Evolutionary conservation across 352 stramenopile genomes (phyloP).

Genomic region (Phytophthora europaea): DNA sequence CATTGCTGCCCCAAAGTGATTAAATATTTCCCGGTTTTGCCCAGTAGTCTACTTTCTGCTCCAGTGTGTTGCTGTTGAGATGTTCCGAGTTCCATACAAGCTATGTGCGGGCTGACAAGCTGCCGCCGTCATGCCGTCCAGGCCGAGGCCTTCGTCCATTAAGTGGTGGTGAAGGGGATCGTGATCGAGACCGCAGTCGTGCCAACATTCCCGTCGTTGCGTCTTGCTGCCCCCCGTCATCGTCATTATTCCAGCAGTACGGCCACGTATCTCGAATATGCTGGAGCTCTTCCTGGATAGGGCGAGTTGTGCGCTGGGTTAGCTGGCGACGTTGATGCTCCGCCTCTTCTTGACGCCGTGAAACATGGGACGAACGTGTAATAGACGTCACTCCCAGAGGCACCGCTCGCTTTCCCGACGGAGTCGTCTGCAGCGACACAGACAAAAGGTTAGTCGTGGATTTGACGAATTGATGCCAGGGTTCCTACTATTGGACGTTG

Average conservation of each 20-base stretch:
- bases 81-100: constrained; percentile 7
- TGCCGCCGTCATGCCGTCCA: constrained; percentile 11
- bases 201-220: constrained; percentile 2
- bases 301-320: constrained; percentile 14
- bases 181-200: constrained; percentile 8
- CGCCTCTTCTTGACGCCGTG: constrained; percentile 44
- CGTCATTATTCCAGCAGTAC: constrained; percentile 60
- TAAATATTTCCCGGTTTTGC: constrained; percentile 49
- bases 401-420: constrained; percentile 24
- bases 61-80: not conserved
- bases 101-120: constrained; percentile 32
- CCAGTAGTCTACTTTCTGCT: constrained; percentile 15
- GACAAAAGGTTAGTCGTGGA: not conserved
- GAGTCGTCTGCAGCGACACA: constrained; percentile 38
- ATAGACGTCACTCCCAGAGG: constrained; percentile 48
- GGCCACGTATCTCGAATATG: constrained; percentile 78
- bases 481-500: constrained; percentile 40
- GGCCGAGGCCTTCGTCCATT: constrained; percentile 11
- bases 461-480: not conserved
- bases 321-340: constrained; percentile 29
- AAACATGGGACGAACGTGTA: constrained; percentile 61
- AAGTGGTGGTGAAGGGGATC: constrained; percentile 14
- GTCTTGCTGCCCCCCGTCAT: constrained; percentile 21
- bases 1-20: constrained; percentile 37
- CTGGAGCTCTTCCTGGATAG: constrained; percentile 59